These are phyloP conservation scores for Calonectria fujianensis DNA, from an alignment of 2,329 filamentous ascomycete species.

Conservation along the genomic window DNA sequence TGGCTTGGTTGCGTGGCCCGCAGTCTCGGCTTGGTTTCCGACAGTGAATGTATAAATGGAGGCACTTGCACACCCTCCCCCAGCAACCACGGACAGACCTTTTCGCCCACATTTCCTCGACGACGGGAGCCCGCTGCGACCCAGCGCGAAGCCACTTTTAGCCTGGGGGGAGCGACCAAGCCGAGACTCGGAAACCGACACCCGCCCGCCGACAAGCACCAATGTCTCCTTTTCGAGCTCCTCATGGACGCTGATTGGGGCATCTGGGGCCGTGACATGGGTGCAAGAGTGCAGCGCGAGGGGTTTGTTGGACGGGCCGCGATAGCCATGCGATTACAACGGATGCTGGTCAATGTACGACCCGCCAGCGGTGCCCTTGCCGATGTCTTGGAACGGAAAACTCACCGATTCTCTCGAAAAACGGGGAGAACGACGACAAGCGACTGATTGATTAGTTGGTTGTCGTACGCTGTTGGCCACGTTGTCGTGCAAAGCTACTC, in stretches of 20 bases:
- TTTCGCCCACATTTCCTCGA: background rate
- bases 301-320: background rate
- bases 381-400: background rate
- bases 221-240: background rate
- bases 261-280: background rate
- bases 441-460: background rate
- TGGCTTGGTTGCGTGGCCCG: background rate
- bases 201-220: background rate
- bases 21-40: slow-evolving; percentile 3
- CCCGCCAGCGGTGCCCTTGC: background rate
- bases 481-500: background rate
- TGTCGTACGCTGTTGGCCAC: background rate
- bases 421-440: background rate
- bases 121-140: background rate
- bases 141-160: background rate
- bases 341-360: background rate
- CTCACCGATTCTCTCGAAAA: background rate
- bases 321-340: background rate
- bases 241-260: background rate
- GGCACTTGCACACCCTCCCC: slow-evolving; percentile 2
- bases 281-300: background rate
- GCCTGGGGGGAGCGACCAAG: background rate
- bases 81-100: background rate
- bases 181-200: background rate
- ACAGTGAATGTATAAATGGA: slow-evolving; percentile 19